Evolutionary conservation across 768 basidiomycete genomes (phyloP).

Genomic region (Boletus sp.): DNA sequence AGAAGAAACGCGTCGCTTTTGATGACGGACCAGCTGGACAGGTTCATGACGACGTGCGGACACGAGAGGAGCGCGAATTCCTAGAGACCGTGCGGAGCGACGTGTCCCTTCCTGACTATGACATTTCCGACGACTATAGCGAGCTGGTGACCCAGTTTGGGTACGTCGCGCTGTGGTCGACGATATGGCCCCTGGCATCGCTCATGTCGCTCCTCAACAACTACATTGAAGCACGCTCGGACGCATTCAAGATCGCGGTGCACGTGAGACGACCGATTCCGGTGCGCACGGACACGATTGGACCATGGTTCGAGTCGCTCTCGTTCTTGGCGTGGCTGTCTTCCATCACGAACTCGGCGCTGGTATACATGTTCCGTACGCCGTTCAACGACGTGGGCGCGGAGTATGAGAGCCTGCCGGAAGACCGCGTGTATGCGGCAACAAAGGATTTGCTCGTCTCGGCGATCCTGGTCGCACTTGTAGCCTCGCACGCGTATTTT

Average conservation of each 20-base stretch:
- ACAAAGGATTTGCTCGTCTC: slow-evolving; percentile 54
- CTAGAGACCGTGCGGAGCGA: slow-evolving; percentile 75
- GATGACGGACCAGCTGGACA: slow-evolving; percentile 51
- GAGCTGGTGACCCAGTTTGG: slow-evolving; percentile 98
- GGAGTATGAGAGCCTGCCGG: neutral
- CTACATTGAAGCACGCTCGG: slow-evolving; percentile 84
- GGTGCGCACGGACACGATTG: slow-evolving; percentile 84
- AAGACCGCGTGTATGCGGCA: slow-evolving; percentile 31
- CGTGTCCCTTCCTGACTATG: slow-evolving; percentile 76
- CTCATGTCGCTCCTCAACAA: slow-evolving; percentile 91
- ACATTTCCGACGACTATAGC: slow-evolving; percentile 82
- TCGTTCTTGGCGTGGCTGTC: slow-evolving; percentile 88
- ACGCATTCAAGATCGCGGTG: slow-evolving; percentile 92
- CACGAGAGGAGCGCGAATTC: slow-evolving; percentile 70
- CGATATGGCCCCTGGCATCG: slow-evolving; percentile 92
- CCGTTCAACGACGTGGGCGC: slow-evolving; percentile 16
- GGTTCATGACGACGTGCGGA: slow-evolving; percentile 29
- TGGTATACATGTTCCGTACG: slow-evolving; percentile 87
- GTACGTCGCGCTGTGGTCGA: slow-evolving; percentile 87
- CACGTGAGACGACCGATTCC: slow-evolving; percentile 85
- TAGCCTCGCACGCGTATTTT: slow-evolving; percentile 85
- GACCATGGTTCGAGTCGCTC: slow-evolving; percentile 89
- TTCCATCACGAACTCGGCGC: slow-evolving; percentile 81
- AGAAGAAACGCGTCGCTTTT: slow-evolving; percentile 69
- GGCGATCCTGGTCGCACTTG: slow-evolving; percentile 70